Base-by-base conservation (phyloP, 352 stramenopile species). In the Phytophthora cactorum region DNA sequence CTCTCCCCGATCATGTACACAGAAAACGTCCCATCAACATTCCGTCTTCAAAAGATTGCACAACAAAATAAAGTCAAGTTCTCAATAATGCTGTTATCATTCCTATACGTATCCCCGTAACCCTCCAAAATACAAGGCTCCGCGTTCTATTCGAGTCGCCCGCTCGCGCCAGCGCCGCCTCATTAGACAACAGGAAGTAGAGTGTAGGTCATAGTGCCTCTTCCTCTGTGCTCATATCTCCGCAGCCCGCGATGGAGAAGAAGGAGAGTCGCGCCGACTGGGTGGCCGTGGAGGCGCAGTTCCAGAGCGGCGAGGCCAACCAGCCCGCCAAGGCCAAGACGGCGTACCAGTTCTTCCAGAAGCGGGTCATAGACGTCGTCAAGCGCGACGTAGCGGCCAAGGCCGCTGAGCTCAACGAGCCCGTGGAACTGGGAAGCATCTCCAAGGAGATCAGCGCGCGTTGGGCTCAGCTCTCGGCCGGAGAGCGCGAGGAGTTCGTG, bases 261-360 rank as follows among this genome's bases (percentile, higher is more conserved):
- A 89, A 89, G 65, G 85, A 92, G 71, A 91, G 74, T 59, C 86
- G 86, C 65, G 64, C 68, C 28, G 83, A 92, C 66, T 93, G 86
- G 86, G 86, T 93, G 55, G 86, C 86, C 3, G 86, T 93, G 17
- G 86, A 91, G 53, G 80, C 86, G 58, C 82, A 93, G 72, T 92
- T 93, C 66, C 86, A 93, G 75, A 56, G 74, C 14, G 41, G 61
- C 27, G 69, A 74, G 29, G 31, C 58, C 12, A 67, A 70, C 46
- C 85, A 90, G 73, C 75, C 75, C 0, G 67, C 74, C n/a, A 91
- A 92, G 71, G 66, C 88, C 47, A 91, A 92, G 70, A 84, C 64
- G 43, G 86, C 88, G 50, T 96, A 92, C 71, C 71, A 84, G 66
- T 86, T 88, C 36, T 95, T 92, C 69, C 85, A 92, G 63, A 95